Percentiles rank a stretch among this genome's conserved stretches.
Evolutionary conservation across 371 early-diverging fungal species (phyloP).

Genomic region (Mycotypha africana): DNA sequence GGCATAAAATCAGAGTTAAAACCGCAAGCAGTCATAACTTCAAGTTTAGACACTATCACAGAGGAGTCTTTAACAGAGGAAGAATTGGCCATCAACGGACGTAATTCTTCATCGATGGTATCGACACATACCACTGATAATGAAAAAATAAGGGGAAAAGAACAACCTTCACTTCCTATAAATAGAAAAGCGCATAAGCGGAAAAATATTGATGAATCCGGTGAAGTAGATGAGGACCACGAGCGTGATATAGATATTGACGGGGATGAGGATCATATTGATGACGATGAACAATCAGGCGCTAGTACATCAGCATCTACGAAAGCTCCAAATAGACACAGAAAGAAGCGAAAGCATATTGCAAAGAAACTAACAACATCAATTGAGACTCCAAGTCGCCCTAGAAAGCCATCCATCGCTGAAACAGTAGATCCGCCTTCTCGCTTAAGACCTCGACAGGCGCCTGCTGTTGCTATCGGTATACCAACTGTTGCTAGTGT

Average conservation of each 20-base stretch:
- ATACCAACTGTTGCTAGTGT: too few relatives aligned
- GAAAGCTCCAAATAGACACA: neutral
- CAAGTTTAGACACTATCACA: neutral
- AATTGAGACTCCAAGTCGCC: neutral
- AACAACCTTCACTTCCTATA: neutral
- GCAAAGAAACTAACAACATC: neutral
- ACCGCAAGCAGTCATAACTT: neutral
- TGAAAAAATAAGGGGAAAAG: neutral
- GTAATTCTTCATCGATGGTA: neutral
- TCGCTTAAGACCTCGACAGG: too few relatives aligned
- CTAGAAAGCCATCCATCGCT: too few relatives aligned
- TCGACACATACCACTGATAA: neutral
- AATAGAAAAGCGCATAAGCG: neutral
- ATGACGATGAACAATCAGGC: neutral
- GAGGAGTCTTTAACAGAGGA: conserved; percentile 2
- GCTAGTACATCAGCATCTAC: neutral
- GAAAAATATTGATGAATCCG: neutral
- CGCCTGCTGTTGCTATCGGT: too few relatives aligned
- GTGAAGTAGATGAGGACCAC: neutral
- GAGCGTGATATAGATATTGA: neutral
- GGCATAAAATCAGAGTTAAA: too few relatives aligned
- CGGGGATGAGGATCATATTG: neutral
- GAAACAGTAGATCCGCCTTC: too few relatives aligned
- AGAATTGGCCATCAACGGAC: conserved; percentile 4
- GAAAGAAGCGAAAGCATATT: neutral